phyloP scores from a whole-genome alignment of 2,329 filamentous ascomycete species.

The Ramichloridium luteum region DNA sequence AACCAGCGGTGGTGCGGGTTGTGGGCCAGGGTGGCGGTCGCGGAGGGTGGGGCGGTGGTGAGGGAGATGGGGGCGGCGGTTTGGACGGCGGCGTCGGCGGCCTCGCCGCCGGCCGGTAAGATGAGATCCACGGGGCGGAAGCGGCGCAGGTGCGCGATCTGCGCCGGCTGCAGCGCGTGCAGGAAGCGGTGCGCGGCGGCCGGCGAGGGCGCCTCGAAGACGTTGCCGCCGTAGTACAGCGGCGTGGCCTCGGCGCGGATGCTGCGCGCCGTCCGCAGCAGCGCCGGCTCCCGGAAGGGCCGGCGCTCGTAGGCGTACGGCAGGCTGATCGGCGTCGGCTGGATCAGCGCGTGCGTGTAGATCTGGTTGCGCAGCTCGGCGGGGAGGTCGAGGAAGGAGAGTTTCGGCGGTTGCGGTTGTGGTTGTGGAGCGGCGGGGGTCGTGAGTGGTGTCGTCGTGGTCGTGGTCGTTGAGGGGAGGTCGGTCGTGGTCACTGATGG shows the following conservation, averaged over 20 bases:
- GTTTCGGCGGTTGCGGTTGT: background rate
- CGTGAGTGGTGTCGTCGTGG: too few relatives aligned
- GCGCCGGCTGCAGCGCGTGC: conserved; percentile 4
- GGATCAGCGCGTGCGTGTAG: background rate
- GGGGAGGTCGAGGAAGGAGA: background rate
- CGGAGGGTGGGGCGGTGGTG: too few relatives aligned
- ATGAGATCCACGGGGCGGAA: conserved; percentile 10
- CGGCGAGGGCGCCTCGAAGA: conserved; percentile 10
- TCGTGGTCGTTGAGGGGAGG: too few relatives aligned
- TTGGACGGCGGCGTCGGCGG: background rate
- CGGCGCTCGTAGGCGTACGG: conserved; percentile 12
- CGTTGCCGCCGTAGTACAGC: conserved; percentile 15
- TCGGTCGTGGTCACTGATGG: too few relatives aligned
- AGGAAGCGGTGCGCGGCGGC: conserved; percentile 11
- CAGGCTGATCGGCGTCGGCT: conserved; percentile 7
- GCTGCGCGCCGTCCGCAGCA: conserved; percentile 7
- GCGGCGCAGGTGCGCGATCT: conserved; percentile 6
- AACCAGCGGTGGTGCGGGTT: conserved; percentile 8
- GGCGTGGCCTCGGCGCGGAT: conserved; percentile 13
- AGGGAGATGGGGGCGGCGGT: background rate
- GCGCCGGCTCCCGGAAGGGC: conserved; percentile 7
- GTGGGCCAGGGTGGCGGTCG: background rate
- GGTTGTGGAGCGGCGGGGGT: background rate
- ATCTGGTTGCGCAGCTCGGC: background rate
- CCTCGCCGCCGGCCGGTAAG: conserved; percentile 3